Conservation (phyloP, 2,329 filamentous ascomycete genomes). For the Exophiala viscosa region DNA sequence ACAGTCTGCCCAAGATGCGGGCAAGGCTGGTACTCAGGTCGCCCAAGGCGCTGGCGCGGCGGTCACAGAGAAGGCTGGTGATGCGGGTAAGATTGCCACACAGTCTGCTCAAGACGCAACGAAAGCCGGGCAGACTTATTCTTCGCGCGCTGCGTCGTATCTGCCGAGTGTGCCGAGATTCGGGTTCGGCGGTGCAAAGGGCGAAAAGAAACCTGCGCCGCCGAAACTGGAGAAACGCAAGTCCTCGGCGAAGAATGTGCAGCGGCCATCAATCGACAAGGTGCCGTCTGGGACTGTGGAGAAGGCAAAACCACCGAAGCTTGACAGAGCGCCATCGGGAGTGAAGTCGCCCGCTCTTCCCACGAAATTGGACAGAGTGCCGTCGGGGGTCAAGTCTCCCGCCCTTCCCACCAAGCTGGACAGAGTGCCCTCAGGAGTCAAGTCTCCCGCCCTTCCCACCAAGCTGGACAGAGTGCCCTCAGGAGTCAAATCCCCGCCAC, state of each 20-base stretch:
- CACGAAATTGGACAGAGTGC: background rate
- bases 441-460: background rate
- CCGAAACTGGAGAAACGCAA: slow-evolving; percentile 17
- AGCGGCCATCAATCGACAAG: slow-evolving; percentile 1
- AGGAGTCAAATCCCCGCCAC: slow-evolving; percentile 11
- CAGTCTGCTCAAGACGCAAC: background rate
- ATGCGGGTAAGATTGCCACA: slow-evolving; percentile 10
- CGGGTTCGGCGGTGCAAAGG: slow-evolving; percentile 9
- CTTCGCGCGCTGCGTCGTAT: slow-evolving; percentile 23
- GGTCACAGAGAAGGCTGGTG: slow-evolving; percentile 7
- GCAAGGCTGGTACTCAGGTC: slow-evolving; percentile 1
- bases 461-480: slow-evolving; percentile 4
- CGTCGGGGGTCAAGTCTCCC: slow-evolving; percentile 12
- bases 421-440: background rate
- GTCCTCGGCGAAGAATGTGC: slow-evolving; percentile 5
- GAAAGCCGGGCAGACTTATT: slow-evolving; percentile 22
- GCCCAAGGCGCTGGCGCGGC: slow-evolving; percentile 9
- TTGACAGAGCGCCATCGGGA: slow-evolving; percentile 7
- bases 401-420: background rate
- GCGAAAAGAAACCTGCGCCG: slow-evolving; percentile 8
- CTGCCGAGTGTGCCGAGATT: slow-evolving; percentile 16
- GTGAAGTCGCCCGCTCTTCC: slow-evolving; percentile 3
- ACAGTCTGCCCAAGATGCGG: background rate
- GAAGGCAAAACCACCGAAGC: slow-evolving; percentile 5
- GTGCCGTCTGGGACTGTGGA: background rate